phyloP scores from a whole-genome alignment of 441 rosid species.

The Manihot esculenta region DNA sequence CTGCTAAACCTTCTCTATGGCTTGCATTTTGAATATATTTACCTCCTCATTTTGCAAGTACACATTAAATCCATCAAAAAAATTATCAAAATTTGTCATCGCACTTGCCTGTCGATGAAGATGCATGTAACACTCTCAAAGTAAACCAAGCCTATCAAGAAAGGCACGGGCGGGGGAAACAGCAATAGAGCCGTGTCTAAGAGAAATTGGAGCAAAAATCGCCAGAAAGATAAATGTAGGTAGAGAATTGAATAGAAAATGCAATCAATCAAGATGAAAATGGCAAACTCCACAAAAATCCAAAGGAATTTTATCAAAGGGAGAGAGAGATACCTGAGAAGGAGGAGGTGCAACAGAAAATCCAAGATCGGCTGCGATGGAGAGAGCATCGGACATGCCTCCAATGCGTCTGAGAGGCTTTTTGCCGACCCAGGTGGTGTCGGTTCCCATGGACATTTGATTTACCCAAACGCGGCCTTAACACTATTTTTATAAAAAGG shows the following conservation, averaged over 20 bases:
- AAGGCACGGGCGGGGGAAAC: too few species aligned
- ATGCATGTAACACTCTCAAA: not conserved
- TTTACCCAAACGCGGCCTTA: too few species aligned
- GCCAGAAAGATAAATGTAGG: not conserved
- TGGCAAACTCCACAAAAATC: not conserved
- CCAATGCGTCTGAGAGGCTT: slow-evolving; percentile 77
- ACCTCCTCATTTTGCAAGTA: too few species aligned
- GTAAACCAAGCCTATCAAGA: not conserved
- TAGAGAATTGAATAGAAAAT: not conserved
- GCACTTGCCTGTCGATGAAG: too few species aligned
- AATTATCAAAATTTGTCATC: too few species aligned
- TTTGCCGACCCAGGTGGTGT: slow-evolving; percentile 70
- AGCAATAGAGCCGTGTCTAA: too few species aligned
- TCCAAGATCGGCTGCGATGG: slow-evolving; percentile 85
- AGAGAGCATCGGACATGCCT: slow-evolving; percentile 80
- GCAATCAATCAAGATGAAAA: not conserved
- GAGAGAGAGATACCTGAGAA: slow-evolving; percentile 46
- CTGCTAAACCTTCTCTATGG: too few species aligned
- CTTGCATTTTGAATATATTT: too few species aligned
- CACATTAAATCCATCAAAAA: too few species aligned
- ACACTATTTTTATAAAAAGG: too few species aligned
- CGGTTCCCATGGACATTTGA: too few species aligned
- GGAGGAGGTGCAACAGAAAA: slow-evolving; percentile 67
- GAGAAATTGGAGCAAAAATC: too few species aligned
- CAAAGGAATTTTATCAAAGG: not conserved